A percentile compares a stretch with the other conserved stretches of the same genome.
These are phyloP conservation scores for Zygnema circumcarinatum DNA, from an alignment of 139 green algal genomes.

Conservation along the genomic window DNA sequence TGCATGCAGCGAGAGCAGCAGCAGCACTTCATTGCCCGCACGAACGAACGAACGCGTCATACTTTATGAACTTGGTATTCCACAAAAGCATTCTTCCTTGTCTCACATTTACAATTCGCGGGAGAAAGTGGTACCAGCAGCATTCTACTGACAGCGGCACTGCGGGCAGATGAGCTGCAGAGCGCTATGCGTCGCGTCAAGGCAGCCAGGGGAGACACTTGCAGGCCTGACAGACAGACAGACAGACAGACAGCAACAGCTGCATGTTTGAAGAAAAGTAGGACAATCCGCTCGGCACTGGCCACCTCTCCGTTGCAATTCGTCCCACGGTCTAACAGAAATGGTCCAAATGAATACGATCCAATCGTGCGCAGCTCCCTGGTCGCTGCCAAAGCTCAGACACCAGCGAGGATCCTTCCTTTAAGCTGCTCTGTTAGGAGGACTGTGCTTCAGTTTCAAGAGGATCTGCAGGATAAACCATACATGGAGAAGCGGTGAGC, in stretches of 20 bases:
- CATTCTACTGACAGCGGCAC: too few species aligned
- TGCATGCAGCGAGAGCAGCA: neutral
- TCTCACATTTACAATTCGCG: neutral
- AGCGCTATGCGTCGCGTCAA: too few species aligned
- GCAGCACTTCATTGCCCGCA: neutral
- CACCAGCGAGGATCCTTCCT: too few species aligned
- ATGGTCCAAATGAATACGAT: neutral
- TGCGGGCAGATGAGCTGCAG: too few species aligned
- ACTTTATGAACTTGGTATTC: too few species aligned
- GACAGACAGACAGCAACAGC: too few species aligned
- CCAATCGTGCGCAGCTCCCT: neutral
- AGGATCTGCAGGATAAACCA: neutral
- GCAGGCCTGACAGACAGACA: too few species aligned
- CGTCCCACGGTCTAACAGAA: neutral
- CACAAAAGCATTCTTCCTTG: neutral
- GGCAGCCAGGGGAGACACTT: too few species aligned
- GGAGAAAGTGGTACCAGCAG: too few species aligned
- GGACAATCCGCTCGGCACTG: too few species aligned
- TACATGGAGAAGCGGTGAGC: neutral
- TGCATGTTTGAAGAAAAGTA: too few species aligned
- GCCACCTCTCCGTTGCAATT: neutral
- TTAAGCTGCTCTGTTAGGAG: neutral
- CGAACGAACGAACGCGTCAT: neutral
- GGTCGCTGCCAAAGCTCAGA: neutral
- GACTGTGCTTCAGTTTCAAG: neutral